Evolutionary conservation across 257 asterid genomes (phyloP).

Genomic region (Leonotis leonurus): DNA sequence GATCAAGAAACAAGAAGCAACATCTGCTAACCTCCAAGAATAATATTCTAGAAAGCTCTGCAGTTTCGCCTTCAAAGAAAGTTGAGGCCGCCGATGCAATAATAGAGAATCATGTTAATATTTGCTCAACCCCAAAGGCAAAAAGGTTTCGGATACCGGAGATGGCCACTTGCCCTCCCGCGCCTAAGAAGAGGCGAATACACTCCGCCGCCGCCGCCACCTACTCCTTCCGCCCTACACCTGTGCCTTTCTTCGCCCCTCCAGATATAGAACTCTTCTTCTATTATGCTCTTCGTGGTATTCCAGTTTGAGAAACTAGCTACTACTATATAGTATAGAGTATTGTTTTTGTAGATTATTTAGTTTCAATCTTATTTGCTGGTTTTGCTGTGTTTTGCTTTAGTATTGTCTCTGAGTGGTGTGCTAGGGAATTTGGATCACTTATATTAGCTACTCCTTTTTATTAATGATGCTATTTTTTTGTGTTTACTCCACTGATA

Average conservation of each 20-base stretch:
- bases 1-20: conserved; percentile 21
- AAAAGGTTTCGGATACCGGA: conserved; percentile 58
- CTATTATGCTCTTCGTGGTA: conserved; percentile 45
- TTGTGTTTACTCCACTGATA: too few relatives aligned
- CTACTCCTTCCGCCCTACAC: conserved; percentile 19
- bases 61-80: too few relatives aligned
- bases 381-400: too few relatives aligned
- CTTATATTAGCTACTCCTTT: too few relatives aligned
- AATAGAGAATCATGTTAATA: background rate
- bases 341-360: background rate
- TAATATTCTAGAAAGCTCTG: background rate
- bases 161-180: conserved; percentile 68
- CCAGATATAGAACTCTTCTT: conserved; percentile 79
- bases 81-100: too few relatives aligned
- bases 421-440: too few relatives aligned
- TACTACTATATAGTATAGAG: too few relatives aligned
- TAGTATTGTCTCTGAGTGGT: too few relatives aligned
- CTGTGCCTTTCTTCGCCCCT: conserved; percentile 42
- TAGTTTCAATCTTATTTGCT: background rate
- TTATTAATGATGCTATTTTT: too few relatives aligned
- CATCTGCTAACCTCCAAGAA: conserved; percentile 3
- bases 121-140: conserved; percentile 60
- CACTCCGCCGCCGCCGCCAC: background rate
- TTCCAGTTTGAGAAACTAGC: conserved; percentile 31
- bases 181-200: conserved; percentile 60